Evolutionary conservation across 495 filamentous ascomycete species (phyloP), one percentile per base, ranked within the genome.

Genomic region (Aspergillus wentii): DNA sequence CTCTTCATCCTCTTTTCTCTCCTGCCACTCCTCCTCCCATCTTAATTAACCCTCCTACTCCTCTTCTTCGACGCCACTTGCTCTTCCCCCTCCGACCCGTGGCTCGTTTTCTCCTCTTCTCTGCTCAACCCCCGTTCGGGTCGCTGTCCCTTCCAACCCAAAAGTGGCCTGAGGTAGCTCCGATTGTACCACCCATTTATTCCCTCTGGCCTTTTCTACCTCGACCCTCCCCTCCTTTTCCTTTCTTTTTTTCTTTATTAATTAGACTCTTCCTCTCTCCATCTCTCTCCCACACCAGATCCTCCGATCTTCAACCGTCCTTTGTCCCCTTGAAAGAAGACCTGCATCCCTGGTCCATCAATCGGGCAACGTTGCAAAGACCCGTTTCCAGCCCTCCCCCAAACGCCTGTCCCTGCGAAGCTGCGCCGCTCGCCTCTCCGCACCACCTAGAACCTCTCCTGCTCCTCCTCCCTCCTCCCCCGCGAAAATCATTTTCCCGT

Each of bases 51-150:
- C 25, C 25, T n/a, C n/a, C n/a, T n/a, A 28, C 25, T 28, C 25
- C 25, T 28, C 4, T 4, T 28, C 4, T 4, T 28, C 4, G 2
- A 9, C 13, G 9, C 13, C 25, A 2, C 25, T 28, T 28, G 9
- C 25, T 4, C 25, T 28, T 28, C 13, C 25, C 25, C 4, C 42
- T 37, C 43, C 51, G 46, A 49, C 46, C 51, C 51, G 51, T 54
- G 51, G 51, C 46, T 54, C 46, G 51, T 50, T 28, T 35, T 33
- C 43, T 50, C 43, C 46, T 46, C 46, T 41, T 46, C 50, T 46
- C 43, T 47, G 37, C 41, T 30, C 38, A 25, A 25, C 41, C 41
- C 41, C n/a, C n/a, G n/a, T n/a, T n/a, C n/a, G n/a, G n/a, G n/a
- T n/a, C n/a, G n/a, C n/a, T n/a, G n/a, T n/a, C n/a, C n/a, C n/a